Conservation (phyloP, 352 stramenopile species). For the Pythium volutum region DNA sequence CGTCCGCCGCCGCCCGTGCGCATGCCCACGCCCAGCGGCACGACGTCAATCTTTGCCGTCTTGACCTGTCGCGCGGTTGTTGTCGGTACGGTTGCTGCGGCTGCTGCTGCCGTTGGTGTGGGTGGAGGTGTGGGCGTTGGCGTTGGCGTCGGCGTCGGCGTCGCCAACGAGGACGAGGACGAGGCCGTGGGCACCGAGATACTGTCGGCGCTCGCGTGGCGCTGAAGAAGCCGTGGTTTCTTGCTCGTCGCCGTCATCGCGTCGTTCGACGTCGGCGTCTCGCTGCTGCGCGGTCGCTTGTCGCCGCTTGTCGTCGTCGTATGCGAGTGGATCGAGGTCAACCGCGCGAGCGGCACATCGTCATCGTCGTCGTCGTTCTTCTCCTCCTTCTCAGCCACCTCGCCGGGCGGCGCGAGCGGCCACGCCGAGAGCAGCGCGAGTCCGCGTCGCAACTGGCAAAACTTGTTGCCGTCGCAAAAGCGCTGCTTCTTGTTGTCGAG, state of each 20-base stretch:
- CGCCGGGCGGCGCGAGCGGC: conserved; percentile 19
- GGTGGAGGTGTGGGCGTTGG: conserved; percentile 7
- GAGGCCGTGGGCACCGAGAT: background rate
- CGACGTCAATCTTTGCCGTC: conserved; percentile 40
- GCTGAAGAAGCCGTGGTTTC: conserved; percentile 14
- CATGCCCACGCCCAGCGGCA: conserved; percentile 42
- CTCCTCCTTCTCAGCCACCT: background rate
- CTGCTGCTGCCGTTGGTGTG: conserved; percentile 5
- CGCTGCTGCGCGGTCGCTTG: conserved; percentile 23
- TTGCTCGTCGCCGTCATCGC: conserved; percentile 4
- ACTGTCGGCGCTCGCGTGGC: conserved; percentile 12
- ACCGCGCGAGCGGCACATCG: conserved; percentile 9
- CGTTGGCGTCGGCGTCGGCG: background rate
- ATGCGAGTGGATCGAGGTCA: background rate
- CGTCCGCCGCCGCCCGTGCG: conserved; percentile 40
- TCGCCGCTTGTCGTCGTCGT: conserved; percentile 8
- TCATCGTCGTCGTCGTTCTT: conserved; percentile 1
- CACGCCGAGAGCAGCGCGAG: conserved; percentile 48
- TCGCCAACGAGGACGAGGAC: too few relatives aligned
- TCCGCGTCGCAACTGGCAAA: conserved; percentile 56
- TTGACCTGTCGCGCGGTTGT: conserved; percentile 39
- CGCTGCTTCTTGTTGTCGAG: conserved; percentile 38
- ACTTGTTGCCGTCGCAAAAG: conserved; percentile 45
- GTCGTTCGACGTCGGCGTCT: conserved; percentile 16
- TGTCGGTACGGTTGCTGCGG: background rate